Evolutionary conservation across 208 protist species (phyloP), one percentile per base, ranked within the genome.

Genomic region (Crithidia expoeki): DNA sequence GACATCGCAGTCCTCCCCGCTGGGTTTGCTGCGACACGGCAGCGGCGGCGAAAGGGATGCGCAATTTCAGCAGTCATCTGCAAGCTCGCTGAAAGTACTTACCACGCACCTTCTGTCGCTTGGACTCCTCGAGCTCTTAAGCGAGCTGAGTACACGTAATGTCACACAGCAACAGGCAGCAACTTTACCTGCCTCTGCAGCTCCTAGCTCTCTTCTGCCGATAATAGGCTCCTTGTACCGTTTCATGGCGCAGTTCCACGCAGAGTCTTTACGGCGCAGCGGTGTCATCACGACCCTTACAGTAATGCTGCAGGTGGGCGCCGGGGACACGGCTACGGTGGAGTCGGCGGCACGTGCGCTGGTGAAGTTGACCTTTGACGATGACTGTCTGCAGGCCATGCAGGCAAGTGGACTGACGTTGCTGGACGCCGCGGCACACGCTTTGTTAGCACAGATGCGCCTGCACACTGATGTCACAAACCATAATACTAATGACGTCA

Each of bases 311-410:
- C 74, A 80, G 17, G 49, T n/a, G 27, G 75, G 72, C 52, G 58
- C 62, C 21, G 38, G 51, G 2, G 62, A 85, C 62, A 60, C 21
- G 16, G 66, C 74, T 53, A 74, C 87, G 2, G 81, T 90, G 53
- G 79, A 87, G 75, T 82, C 84, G 36, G 75, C 75, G 10, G 74
- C 89, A 16, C 85, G 89, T 21, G 79, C 81, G 7, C 68, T 94
- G 59, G 84, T 86, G 33, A 94, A 92, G 75, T 66, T 85, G 10
- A 80, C 84, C n/a, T 92, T 84, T 56, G 79, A 88, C 5, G 79
- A 80, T 23, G 76, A 71, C 11, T 92, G 81, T 47, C 61, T 89
- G 2, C 52, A 36, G 11, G 51, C 65, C 14, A 80, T 81, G 50
- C 76, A 79, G 63, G 49, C 50, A 10, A 32, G 1, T 7, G 64